A percentile compares a stretch with the other conserved stretches of the same genome.
Conservation (phyloP, 257 asterid genomes). For the Rehmannia glutinosa region DNA sequence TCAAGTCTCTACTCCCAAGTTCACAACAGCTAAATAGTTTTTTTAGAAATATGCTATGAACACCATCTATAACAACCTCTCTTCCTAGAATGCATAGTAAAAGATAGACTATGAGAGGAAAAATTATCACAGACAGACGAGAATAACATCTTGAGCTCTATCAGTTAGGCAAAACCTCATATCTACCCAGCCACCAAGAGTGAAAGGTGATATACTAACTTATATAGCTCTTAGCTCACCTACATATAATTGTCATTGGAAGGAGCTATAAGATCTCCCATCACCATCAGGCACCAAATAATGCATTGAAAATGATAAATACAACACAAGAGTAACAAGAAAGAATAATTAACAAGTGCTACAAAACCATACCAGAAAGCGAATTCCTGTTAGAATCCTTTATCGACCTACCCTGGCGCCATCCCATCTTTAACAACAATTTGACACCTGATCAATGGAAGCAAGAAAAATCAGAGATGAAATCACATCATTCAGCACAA, state of each 20-base stretch:
- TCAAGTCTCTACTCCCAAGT: background rate
- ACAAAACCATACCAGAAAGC: slow-evolving; percentile 50
- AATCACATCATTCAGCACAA: slow-evolving; percentile 16
- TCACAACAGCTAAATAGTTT: background rate
- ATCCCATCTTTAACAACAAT: slow-evolving; percentile 91
- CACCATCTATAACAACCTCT: background rate
- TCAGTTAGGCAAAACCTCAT: background rate
- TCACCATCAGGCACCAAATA: slow-evolving; percentile 7
- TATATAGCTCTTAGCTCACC: too few relatives aligned
- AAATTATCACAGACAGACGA: background rate
- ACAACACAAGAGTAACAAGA: background rate
- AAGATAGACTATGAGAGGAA: background rate
- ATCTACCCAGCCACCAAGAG: slow-evolving; percentile 1
- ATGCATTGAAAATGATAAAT: background rate
- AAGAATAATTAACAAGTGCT: background rate
- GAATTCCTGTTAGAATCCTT: slow-evolving; percentile 55
- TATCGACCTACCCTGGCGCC: slow-evolving; percentile 90
- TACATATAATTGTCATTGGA: background rate
- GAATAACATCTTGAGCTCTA: background rate
- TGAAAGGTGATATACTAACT: background rate
- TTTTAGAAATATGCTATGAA: background rate
- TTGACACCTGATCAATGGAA: slow-evolving; percentile 62
- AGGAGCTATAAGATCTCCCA: slow-evolving; percentile 6
- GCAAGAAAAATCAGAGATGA: slow-evolving; percentile 4
- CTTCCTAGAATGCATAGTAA: background rate